Evolutionary conservation across 306 rosid species (phyloP).

Genomic region (Benincasa hispida): DNA sequence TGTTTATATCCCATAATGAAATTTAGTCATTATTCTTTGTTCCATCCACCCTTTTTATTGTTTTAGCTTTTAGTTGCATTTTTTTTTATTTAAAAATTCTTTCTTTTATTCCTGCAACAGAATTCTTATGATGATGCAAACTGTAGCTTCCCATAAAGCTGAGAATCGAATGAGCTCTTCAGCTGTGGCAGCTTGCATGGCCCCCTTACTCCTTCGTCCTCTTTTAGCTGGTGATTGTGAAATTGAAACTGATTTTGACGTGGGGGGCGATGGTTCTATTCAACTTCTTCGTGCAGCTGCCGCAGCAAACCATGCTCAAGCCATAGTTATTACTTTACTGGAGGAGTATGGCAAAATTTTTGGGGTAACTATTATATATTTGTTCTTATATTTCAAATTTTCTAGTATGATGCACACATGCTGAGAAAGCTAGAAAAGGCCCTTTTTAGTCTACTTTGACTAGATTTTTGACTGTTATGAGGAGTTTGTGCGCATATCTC

Average conservation of each 20-base stretch:
- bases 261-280: conserved; percentile 78
- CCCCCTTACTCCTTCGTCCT: conserved; percentile 91
- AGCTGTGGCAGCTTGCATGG: conserved; percentile 99
- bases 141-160: conserved; percentile 57
- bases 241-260: conserved; percentile 69
- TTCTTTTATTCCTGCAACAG: conserved; percentile 24
- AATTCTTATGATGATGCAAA: conserved; percentile 85
- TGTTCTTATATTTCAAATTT: background rate
- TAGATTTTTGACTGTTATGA: background rate
- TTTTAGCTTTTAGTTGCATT: background rate
- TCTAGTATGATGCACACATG: background rate
- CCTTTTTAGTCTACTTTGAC: background rate
- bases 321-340: conserved; percentile 73
- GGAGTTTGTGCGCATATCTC: background rate
- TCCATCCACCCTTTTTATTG: background rate
- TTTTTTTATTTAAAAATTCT: conserved; percentile 4
- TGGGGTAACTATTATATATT: conserved; percentile 35
- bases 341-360: conserved; percentile 69
- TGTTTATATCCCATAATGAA: background rate
- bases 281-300: conserved; percentile 97
- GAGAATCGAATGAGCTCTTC: conserved; percentile 88
- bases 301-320: conserved; percentile 97
- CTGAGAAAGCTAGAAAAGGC: background rate
- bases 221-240: conserved; percentile 93
- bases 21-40: background rate